Evolutionary conservation across 2,329 filamentous ascomycete species (phyloP), one percentile per base, ranked within the genome.

Genomic region (Clarireedia hainanense): DNA sequence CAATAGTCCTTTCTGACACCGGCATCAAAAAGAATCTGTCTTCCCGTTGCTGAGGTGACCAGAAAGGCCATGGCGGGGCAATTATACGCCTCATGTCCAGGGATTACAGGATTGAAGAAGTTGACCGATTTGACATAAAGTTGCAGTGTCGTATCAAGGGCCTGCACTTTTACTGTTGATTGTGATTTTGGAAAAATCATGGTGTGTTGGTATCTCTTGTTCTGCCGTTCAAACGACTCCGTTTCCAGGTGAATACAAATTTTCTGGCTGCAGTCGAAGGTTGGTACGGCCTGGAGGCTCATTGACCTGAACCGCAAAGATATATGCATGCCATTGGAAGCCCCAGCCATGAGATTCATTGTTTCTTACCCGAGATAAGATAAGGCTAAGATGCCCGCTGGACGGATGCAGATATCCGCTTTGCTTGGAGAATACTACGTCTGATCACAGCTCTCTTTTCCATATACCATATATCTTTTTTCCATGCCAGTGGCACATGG

Each of bases 1-100:
- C 61, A 58, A 57, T 57, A 70, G 56, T 71, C 67, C 53, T 69
- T 70, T 17, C 67, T 57, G 5, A 58, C 58, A 4, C 68, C 68
- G 20, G 67, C 60, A 50, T 70, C 68, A 43, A 66, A 70, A 24
- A 69, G 43, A 15, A 57, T 43, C n/a, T 17, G 42, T 45, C 15
- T 40, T 4, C 37, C 23, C 15, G 36, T 45, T 3, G 50, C 1
- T 43, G 17, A 23, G 7, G 34, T 47, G 36, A 7, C 64, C 61
- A 15, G 73, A 64, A 57, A 57, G 26, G 17, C 34, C 30, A 30
- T 20, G n/a, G 26, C 40, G 9, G 54, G 47, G 37, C 53, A 61
- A 15, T 58, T 55, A 10, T 55, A 53, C 23, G 15, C 34, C 26
- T 17, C 27, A 23, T 39, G 37, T 6, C 48, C 48, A 7, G 39